These are phyloP conservation scores for Tirmania nivea DNA, from an alignment of 495 filamentous ascomycete genomes.

Conservation along the genomic window DNA sequence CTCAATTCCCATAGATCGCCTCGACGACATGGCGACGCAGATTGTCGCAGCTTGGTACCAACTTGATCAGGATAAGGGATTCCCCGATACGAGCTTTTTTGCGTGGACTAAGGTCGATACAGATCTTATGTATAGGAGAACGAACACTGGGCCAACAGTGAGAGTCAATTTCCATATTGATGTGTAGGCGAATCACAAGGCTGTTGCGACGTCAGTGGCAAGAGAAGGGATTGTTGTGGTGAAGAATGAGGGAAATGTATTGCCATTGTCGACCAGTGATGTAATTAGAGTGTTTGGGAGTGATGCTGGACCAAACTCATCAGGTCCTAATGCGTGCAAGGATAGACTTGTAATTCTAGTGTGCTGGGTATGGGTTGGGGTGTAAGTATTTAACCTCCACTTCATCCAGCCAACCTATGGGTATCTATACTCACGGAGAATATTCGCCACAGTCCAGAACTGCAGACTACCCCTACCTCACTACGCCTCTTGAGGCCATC, in stretches of 20 bases:
- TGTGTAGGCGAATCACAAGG: constrained; percentile 55
- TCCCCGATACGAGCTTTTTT: constrained; percentile 47
- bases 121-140: constrained; percentile 29
- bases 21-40: constrained; percentile 53
- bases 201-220: constrained; percentile 49
- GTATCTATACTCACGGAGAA: constrained; percentile 2
- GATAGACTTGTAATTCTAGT: constrained; percentile 41
- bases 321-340: constrained; percentile 27
- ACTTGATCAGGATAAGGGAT: constrained; percentile 46
- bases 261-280: constrained; percentile 57
- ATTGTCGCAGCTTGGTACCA: constrained; percentile 62
- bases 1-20: constrained; percentile 41
- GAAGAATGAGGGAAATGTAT: constrained; percentile 53
- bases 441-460: constrained; percentile 15
- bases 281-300: constrained; percentile 67
- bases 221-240: constrained; percentile 67
- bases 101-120: constrained; percentile 29
- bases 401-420: no score
- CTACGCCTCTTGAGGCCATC: constrained; percentile 34
- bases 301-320: constrained; percentile 55
- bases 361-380: constrained; percentile 31
- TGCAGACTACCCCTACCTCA: constrained; percentile 24
- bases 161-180: constrained; percentile 41
- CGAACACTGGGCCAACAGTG: constrained; percentile 17
- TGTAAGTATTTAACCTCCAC: constrained; percentile 36